A percentile compares a stretch with the other conserved stretches of the same genome.
Evolutionary conservation across 257 asterid species (phyloP).

Genomic region (Plectranthus barbatus): DNA sequence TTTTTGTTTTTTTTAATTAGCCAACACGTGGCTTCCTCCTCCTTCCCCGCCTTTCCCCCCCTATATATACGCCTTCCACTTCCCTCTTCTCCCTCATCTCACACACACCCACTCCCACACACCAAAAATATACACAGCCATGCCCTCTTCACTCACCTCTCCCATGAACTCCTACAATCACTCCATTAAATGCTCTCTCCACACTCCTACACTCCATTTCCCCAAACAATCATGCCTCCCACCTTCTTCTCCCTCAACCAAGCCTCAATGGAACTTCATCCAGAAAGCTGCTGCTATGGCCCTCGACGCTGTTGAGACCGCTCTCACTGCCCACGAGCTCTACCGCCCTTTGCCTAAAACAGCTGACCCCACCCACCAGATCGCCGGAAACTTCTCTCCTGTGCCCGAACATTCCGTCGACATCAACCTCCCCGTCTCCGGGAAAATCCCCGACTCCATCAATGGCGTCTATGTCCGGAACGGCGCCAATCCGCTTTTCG

Average conservation of each 20-base stretch:
- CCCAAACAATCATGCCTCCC: slow-evolving; percentile 33
- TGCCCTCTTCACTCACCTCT: slow-evolving; percentile 36
- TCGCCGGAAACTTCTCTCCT: slow-evolving; percentile 89
- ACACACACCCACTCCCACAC: slow-evolving; percentile 8
- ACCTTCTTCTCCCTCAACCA: slow-evolving; percentile 11
- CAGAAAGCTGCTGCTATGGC: slow-evolving; percentile 83
- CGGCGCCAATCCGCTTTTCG: slow-evolving; percentile 89
- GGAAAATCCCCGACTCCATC: slow-evolving; percentile 56
- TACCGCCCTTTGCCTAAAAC: slow-evolving; percentile 74
- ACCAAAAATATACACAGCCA: slow-evolving; percentile 32
- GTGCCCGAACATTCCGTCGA: slow-evolving; percentile 72
- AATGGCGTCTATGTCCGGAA: slow-evolving; percentile 72
- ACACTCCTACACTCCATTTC: slow-evolving; percentile 30
- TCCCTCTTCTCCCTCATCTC: slow-evolving; percentile 11
- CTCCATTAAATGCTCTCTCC: slow-evolving; percentile 36
- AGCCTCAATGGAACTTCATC: slow-evolving; percentile 56
- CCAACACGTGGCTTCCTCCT: slow-evolving; percentile 69
- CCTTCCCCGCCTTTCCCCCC: slow-evolving; percentile 21
- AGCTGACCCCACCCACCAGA: slow-evolving; percentile 78
- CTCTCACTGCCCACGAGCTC: slow-evolving; percentile 53
- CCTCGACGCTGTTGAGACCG: slow-evolving; percentile 62
- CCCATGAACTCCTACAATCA: background rate
- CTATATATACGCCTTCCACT: slow-evolving; percentile 25
- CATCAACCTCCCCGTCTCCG: slow-evolving; percentile 56
- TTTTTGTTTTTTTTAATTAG: too few relatives aligned